These are phyloP conservation scores for Corymbia citriodora DNA, from an alignment of 441 rosid species.

Conservation along the genomic window DNA sequence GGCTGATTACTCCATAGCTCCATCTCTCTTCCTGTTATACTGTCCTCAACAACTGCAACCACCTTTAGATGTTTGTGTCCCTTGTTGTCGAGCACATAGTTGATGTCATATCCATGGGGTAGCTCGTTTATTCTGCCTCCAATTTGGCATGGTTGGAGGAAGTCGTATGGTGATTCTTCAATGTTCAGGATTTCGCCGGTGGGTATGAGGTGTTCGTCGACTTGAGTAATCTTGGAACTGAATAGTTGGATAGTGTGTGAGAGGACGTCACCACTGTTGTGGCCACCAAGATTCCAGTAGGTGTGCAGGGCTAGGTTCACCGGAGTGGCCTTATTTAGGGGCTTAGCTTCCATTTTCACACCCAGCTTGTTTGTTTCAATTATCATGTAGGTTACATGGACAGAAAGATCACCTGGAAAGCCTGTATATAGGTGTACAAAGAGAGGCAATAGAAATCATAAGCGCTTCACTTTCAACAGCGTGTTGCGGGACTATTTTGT, in stretches of 20 bases:
- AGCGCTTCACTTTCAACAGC: background rate
- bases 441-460: background rate
- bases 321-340: slow-evolving; percentile 54
- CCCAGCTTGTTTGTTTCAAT: slow-evolving; percentile 38
- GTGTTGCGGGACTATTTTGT: background rate
- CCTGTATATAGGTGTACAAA: slow-evolving; percentile 14
- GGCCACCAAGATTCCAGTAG: slow-evolving; percentile 72
- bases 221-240: slow-evolving; percentile 48
- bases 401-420: slow-evolving; percentile 45
- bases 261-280: slow-evolving; percentile 48
- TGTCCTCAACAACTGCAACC: slow-evolving; percentile 40
- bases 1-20: slow-evolving; percentile 65
- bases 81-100: slow-evolving; percentile 36
- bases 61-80: slow-evolving; percentile 27
- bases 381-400: slow-evolving; percentile 55
- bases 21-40: slow-evolving; percentile 52
- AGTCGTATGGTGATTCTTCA: slow-evolving; percentile 47
- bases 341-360: slow-evolving; percentile 50
- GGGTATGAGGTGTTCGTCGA: slow-evolving; percentile 63
- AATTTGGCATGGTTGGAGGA: slow-evolving; percentile 34
- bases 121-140: slow-evolving; percentile 34
- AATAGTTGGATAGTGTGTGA: slow-evolving; percentile 48
- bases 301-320: slow-evolving; percentile 67
- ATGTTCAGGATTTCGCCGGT: slow-evolving; percentile 41
- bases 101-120: slow-evolving; percentile 63